phyloP scores from a whole-genome alignment of 2,329 filamentous ascomycete genomes.

The Diaporthe velutina region DNA sequence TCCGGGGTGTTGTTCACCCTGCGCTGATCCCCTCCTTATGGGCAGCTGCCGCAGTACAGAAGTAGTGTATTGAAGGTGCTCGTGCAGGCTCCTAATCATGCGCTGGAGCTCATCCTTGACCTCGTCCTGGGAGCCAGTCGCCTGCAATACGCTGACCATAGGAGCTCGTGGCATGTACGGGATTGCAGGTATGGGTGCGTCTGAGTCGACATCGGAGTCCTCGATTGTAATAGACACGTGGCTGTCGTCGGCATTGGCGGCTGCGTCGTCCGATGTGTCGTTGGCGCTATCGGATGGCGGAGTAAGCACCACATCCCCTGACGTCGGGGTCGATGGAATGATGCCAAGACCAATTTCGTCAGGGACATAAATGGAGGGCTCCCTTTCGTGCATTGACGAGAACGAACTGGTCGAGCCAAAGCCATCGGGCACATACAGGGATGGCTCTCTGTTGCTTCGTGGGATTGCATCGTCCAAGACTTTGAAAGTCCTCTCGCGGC shows the following conservation, averaged over 20 bases:
- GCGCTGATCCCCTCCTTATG: slow-evolving; percentile 39
- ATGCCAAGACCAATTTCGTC: slow-evolving; percentile 67
- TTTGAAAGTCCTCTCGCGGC: slow-evolving; percentile 27
- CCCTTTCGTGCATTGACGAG: slow-evolving; percentile 54
- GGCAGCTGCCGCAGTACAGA: slow-evolving; percentile 47
- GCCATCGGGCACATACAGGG: slow-evolving; percentile 37
- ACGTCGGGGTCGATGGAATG: slow-evolving; percentile 42
- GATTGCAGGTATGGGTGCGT: slow-evolving; percentile 43
- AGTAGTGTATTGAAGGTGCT: slow-evolving; percentile 50
- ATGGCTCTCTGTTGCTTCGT: slow-evolving; percentile 38
- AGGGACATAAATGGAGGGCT: slow-evolving; percentile 72
- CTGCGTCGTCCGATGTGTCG: slow-evolving; percentile 36
- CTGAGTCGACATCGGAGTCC: slow-evolving; percentile 37
- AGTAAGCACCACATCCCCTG: slow-evolving; percentile 63
- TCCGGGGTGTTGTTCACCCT: slow-evolving; percentile 17
- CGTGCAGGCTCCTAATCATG: slow-evolving; percentile 50
- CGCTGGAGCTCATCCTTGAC: slow-evolving; percentile 50
- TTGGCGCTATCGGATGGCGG: slow-evolving; percentile 43
- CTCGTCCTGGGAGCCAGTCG: slow-evolving; percentile 47
- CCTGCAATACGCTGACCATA: slow-evolving; percentile 60
- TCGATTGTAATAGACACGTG: slow-evolving; percentile 37
- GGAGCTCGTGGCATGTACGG: slow-evolving; percentile 60
- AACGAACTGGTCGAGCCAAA: slow-evolving; percentile 41
- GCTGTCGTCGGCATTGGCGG: slow-evolving; percentile 20
- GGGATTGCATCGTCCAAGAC: slow-evolving; percentile 33